Conservation (phyloP, 2,329 filamentous ascomycete genomes). For the Sarocladium strictum region DNA sequence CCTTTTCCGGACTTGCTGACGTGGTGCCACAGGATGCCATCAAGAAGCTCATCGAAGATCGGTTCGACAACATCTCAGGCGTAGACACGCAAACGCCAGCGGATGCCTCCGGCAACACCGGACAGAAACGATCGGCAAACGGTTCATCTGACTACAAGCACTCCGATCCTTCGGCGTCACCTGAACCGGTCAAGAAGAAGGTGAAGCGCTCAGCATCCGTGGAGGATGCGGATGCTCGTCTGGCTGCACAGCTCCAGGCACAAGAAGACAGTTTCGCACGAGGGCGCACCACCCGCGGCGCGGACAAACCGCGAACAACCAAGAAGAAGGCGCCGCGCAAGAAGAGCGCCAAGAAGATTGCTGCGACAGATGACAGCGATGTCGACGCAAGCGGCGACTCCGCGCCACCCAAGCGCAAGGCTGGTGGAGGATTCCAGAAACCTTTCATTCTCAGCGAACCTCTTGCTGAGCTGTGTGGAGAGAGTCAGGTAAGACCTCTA, state of each 20-base stretch:
- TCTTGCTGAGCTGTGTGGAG: slow-evolving; percentile 64
- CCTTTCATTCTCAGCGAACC: slow-evolving; percentile 68
- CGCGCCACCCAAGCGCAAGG: slow-evolving; percentile 64
- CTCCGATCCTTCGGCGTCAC: slow-evolving; percentile 41
- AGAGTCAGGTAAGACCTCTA: slow-evolving; percentile 52
- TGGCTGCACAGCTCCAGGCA: slow-evolving; percentile 83
- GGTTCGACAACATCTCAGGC: slow-evolving; percentile 64
- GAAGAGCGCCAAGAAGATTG: slow-evolving; percentile 71
- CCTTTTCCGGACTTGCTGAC: background rate
- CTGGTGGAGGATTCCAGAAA: slow-evolving; percentile 90
- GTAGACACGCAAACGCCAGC: slow-evolving; percentile 38
- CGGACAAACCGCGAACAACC: slow-evolving; percentile 47
- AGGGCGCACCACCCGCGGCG: slow-evolving; percentile 69
- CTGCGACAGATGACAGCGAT: slow-evolving; percentile 75
- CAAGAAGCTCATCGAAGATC: slow-evolving; percentile 65
- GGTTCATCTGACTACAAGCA: slow-evolving; percentile 35
- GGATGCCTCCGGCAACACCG: slow-evolving; percentile 24
- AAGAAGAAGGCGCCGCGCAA: slow-evolving; percentile 64
- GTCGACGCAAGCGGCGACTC: slow-evolving; percentile 55
- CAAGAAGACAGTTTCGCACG: slow-evolving; percentile 72
- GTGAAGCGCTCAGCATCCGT: slow-evolving; percentile 55
- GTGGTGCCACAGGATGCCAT: slow-evolving; percentile 53
- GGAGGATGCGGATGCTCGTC: slow-evolving; percentile 76
- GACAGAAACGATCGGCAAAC: slow-evolving; percentile 29
- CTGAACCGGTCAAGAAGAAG: slow-evolving; percentile 54